phyloP scores from a whole-genome alignment of 2,329 filamentous ascomycete species.

The Colletotrichum somersetense region DNA sequence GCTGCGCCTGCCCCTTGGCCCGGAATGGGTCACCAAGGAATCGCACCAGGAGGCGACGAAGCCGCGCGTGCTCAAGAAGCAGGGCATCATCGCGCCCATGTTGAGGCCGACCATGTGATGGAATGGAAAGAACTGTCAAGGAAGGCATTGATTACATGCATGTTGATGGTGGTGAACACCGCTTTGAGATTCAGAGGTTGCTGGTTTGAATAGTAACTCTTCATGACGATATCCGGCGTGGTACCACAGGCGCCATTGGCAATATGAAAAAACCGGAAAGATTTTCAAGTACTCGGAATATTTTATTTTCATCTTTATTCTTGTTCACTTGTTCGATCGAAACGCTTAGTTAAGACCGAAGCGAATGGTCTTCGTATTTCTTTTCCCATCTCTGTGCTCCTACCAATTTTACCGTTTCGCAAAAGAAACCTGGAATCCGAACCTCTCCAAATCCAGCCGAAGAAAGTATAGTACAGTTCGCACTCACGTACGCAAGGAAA shows the following conservation, averaged over 20 bases:
- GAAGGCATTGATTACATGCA: neutral
- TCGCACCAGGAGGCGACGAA: constrained; percentile 91
- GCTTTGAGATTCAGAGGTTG: neutral
- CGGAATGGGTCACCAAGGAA: constrained; percentile 97
- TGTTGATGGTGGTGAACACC: neutral
- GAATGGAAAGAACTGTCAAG: neutral
- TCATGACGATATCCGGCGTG: constrained; percentile 6
- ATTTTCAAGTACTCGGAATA: neutral
- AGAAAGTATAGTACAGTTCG: constrained; percentile 36
- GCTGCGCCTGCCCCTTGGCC: constrained; percentile 86
- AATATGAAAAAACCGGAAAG: neutral
- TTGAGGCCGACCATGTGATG: constrained; percentile 72
- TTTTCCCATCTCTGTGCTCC: constrained; percentile 19
- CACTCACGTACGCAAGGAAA: constrained; percentile 33
- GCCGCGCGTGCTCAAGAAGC: constrained; percentile 90
- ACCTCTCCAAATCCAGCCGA: constrained; percentile 8
- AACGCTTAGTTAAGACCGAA: constrained; percentile 17
- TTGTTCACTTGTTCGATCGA: neutral
- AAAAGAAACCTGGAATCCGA: constrained; percentile 1
- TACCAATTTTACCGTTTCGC: constrained; percentile 32
- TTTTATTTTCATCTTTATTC: neutral
- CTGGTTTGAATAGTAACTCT: constrained; percentile 1
- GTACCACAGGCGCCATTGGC: neutral
- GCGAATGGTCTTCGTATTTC: constrained; percentile 22
- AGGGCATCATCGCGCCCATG: constrained; percentile 90